These are phyloP conservation scores for Triticum turgidum DNA, from an alignment of 176 grass and related monocot genomes.

Conservation along the genomic window DNA sequence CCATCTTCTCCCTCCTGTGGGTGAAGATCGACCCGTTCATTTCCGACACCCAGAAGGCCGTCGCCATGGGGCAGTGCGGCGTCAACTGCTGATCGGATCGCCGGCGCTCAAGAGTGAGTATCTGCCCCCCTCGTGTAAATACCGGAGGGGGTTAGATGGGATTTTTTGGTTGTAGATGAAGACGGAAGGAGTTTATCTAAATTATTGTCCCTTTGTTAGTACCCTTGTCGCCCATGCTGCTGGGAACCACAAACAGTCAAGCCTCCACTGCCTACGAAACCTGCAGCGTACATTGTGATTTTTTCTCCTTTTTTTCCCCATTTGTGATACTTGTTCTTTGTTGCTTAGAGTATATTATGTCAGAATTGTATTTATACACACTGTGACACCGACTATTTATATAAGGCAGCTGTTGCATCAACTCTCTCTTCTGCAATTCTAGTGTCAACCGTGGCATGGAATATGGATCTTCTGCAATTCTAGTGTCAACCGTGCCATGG, in stretches of 20 bases:
- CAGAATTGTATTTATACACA: constrained; percentile 24
- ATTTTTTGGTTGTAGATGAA: constrained; percentile 57
- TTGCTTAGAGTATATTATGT: constrained; percentile 49
- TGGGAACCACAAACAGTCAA: neutral
- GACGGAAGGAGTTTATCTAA: constrained; percentile 29
- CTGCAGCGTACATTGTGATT: constrained; percentile 47
- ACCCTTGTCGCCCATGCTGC: neutral
- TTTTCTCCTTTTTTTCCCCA: constrained; percentile 25
- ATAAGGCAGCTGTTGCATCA: constrained; percentile 12
- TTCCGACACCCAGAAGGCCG: constrained; percentile 60
- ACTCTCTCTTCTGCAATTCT: neutral
- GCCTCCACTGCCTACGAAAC: neutral
- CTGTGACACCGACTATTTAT: constrained; percentile 12
- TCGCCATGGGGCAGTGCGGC: constrained; percentile 68
- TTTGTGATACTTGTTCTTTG: constrained; percentile 35
- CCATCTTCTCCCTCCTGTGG: constrained; percentile 96
- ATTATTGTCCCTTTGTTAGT: constrained; percentile 31
- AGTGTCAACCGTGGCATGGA: neutral
- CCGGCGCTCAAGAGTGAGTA: constrained; percentile 12
- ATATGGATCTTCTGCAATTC: neutral
- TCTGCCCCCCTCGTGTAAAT: constrained; percentile 55
- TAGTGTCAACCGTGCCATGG: neutral
- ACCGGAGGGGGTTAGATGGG: constrained; percentile 56
- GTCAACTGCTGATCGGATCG: constrained; percentile 64
- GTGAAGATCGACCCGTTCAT: constrained; percentile 96